phyloP scores from a whole-genome alignment of 2,329 filamentous ascomycete species.

The Fusarium dlaminii region DNA sequence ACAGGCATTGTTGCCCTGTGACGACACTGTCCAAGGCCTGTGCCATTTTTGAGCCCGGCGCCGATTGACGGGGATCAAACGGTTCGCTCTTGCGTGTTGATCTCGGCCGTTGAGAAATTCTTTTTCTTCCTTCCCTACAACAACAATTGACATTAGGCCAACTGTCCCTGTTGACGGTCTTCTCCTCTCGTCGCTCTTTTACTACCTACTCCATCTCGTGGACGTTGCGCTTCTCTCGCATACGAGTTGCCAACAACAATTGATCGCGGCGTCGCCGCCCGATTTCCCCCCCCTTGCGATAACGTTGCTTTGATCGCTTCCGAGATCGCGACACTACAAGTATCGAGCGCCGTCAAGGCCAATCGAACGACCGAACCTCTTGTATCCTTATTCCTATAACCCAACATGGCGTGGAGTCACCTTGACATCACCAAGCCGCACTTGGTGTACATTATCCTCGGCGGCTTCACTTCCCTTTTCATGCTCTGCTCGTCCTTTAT shows the following conservation, averaged over 20 bases:
- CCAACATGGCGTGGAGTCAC: conserved; percentile 78
- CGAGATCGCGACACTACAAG: conserved; percentile 26
- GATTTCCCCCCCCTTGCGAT: conserved; percentile 26
- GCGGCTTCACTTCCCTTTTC: conserved; percentile 96
- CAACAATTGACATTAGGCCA: conserved; percentile 2
- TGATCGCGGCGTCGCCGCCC: conserved; percentile 35
- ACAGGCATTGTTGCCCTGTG: conserved; percentile 38
- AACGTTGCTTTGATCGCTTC: conserved; percentile 17
- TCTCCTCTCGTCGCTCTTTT: background rate
- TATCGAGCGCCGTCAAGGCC: conserved; percentile 6
- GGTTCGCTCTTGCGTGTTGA: conserved; percentile 5
- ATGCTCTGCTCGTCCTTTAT: conserved; percentile 98
- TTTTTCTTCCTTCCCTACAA: conserved; percentile 5
- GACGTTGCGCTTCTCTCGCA: conserved; percentile 6
- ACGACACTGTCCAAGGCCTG: conserved; percentile 40
- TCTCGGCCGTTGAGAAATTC: conserved; percentile 21
- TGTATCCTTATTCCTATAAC: conserved; percentile 10
- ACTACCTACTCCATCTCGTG: background rate
- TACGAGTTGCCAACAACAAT: conserved; percentile 28
- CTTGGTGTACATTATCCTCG: conserved; percentile 97
- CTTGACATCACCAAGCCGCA: conserved; percentile 92
- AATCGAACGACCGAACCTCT: conserved; percentile 7
- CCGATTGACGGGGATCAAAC: conserved; percentile 15
- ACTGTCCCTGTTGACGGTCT: background rate
- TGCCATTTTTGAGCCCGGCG: conserved; percentile 35